phyloP scores from a whole-genome alignment of 495 filamentous ascomycete species.

The Chaetomium fimeti region DNA sequence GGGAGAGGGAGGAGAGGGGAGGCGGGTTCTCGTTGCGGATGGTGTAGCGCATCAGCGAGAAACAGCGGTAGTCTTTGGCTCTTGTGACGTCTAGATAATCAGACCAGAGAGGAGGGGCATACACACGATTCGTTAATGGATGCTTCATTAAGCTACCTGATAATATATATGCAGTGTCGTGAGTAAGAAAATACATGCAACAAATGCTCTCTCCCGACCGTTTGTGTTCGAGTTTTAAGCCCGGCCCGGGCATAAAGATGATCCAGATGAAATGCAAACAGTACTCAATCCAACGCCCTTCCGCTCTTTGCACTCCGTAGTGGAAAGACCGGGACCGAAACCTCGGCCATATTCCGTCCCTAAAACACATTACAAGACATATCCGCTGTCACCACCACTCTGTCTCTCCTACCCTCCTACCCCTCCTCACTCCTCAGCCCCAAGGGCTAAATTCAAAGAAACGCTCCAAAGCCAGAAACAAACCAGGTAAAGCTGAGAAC shows the following conservation, averaged over 20 bases:
- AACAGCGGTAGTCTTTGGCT: too few relatives aligned
- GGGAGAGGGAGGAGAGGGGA: constrained; percentile 71
- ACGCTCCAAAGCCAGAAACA: constrained; percentile 60
- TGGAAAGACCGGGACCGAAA: background rate
- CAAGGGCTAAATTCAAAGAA: constrained; percentile 40
- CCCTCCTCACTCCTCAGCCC: background rate
- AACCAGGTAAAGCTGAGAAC: constrained; percentile 89
- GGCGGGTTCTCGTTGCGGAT: constrained; percentile 80
- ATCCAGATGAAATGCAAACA: constrained; percentile 12
- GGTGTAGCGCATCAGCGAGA: constrained; percentile 36
- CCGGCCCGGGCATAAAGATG: background rate
- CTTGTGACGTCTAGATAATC: background rate
- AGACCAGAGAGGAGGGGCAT: background rate
- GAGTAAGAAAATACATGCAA: constrained; percentile 23
- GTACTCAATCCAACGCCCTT: constrained; percentile 16
- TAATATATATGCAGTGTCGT: constrained; percentile 36
- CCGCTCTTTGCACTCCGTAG: constrained; percentile 14
- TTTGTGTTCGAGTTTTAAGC: background rate
- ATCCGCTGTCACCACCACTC: constrained; percentile 4
- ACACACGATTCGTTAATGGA: background rate
- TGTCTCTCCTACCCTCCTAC: background rate
- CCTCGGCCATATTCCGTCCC: background rate
- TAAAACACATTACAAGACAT: constrained; percentile 22
- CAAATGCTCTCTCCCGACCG: background rate
- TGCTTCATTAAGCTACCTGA: constrained; percentile 32